phyloP scores from a whole-genome alignment of 805 yeast species.

The Yamadazyma phyllophila region DNA sequence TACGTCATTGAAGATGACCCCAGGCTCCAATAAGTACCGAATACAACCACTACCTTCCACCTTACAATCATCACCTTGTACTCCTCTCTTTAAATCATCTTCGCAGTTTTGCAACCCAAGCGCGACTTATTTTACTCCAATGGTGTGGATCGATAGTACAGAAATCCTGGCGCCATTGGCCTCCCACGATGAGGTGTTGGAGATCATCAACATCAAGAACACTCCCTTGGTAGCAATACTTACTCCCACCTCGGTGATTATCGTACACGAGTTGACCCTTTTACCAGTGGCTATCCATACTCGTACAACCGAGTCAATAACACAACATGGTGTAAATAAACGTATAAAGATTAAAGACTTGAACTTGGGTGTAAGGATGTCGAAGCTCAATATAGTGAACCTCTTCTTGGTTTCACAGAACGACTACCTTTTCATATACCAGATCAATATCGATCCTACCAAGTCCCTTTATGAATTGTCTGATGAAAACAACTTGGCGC shows the following conservation, averaged over 20 bases:
- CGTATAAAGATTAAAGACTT: slow-evolving; percentile 38
- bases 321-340: slow-evolving; percentile 46
- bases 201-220: slow-evolving; percentile 21
- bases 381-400: slow-evolving; percentile 19
- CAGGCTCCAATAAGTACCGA: too few species aligned
- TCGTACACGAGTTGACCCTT: slow-evolving; percentile 31
- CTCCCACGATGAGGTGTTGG: slow-evolving; percentile 18
- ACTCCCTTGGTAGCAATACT: slow-evolving; percentile 29
- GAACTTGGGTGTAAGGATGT: slow-evolving; percentile 15
- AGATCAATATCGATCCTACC: slow-evolving; percentile 27
- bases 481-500: slow-evolving; percentile 18
- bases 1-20: too few species aligned
- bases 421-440: slow-evolving; percentile 44
- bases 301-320: slow-evolving; percentile 43
- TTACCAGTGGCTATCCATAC: slow-evolving; percentile 48
- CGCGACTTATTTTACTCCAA: slow-evolving; percentile 2
- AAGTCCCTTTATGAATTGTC: slow-evolving; percentile 32
- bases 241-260: slow-evolving; percentile 25
- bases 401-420: slow-evolving; percentile 41
- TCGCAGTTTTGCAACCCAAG: neutral
- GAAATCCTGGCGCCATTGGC: slow-evolving; percentile 27
- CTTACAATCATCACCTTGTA: too few species aligned
- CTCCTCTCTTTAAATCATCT: too few species aligned
- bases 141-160: slow-evolving; percentile 37
- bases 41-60: too few species aligned